Evolutionary conservation across 2,329 filamentous ascomycete species (phyloP), one percentile per base, ranked within the genome.

Genomic region (Delphinella strobiligena): DNA sequence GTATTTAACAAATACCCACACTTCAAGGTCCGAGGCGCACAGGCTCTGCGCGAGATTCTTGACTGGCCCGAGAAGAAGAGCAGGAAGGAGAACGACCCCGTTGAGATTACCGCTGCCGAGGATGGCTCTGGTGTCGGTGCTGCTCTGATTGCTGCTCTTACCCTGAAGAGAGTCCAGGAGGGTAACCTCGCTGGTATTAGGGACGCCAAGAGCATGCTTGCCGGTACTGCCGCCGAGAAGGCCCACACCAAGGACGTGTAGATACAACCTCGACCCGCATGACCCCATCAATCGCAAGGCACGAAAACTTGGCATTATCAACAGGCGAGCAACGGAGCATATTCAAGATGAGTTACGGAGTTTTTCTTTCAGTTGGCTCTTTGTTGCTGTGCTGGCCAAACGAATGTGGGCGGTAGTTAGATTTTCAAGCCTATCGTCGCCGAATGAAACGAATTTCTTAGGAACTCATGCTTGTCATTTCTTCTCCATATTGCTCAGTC

Each of bases 1-100:
- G 89, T 98, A 40, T 98, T 98, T 70, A 95, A 94, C 73, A 96
- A 96, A 62, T 98, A 98, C 66, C 91, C 91, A 10, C 83, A 94
- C 66, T 98, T 98, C 75, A 95, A 95, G 54, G 76, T 79, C 42
- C 82, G 91, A 40, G 88, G 89, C 41, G 89, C 91, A 11, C 72
- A 80, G 60, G 91, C 91, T 19, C 74, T 98, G 38, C 79, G 85
- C 40, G 91, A 98, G 69, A 95, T 98, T 49, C 76, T 98, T 29
- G 89, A 94, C 68, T 96, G 89, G 88, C 77, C 82, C 2, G 76
- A 73, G 40, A 83, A 84, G 65, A 72, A 69, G 45, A 65, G 95
- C 54, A 59, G 71, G 36, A 80, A 79, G 61, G 87, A 63, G 37
- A 56, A 61, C 48, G 67, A 96, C 54, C 88, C 87, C 5, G 74